A percentile compares a stretch with the other conserved stretches of the same genome.
phyloP scores from a whole-genome alignment of 495 filamentous ascomycete genomes.

The Thozetella sp. region DNA sequence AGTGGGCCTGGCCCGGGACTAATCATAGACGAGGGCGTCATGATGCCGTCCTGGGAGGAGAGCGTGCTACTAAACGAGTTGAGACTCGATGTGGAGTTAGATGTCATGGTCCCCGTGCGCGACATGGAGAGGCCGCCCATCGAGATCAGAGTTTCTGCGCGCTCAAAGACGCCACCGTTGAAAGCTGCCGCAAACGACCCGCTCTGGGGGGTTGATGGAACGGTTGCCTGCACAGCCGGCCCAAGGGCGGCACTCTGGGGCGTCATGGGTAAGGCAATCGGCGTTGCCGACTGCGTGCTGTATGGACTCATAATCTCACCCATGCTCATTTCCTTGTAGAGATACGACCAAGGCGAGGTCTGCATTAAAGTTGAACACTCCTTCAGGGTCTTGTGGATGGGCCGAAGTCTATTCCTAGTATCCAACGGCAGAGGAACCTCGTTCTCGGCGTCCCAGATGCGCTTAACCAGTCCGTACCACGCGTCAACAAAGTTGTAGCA shows the following conservation, averaged over 20 bases:
- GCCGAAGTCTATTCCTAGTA: slow-evolving; percentile 69
- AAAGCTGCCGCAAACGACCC: slow-evolving; percentile 67
- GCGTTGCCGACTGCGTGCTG: slow-evolving; percentile 26
- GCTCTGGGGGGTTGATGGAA: slow-evolving; percentile 77
- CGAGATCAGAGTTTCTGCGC: slow-evolving; percentile 70
- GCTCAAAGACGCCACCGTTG: slow-evolving; percentile 71
- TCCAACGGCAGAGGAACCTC: slow-evolving; percentile 65
- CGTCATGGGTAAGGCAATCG: slow-evolving; percentile 52
- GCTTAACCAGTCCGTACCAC: slow-evolving; percentile 72
- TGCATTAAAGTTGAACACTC: slow-evolving; percentile 75
- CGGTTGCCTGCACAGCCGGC: slow-evolving; percentile 85
- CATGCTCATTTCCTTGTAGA: slow-evolving; percentile 18
- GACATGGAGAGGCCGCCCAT: slow-evolving; percentile 50
- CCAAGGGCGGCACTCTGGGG: slow-evolving; percentile 86
- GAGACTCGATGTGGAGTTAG: slow-evolving; percentile 35
- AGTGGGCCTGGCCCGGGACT: slow-evolving; percentile 30
- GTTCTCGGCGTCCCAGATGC: slow-evolving; percentile 66
- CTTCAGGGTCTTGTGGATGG: slow-evolving; percentile 74
- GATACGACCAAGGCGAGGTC: slow-evolving; percentile 73
- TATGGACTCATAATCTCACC: slow-evolving; percentile 28
- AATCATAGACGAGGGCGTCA: slow-evolving; percentile 33
- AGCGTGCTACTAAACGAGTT: slow-evolving; percentile 38
- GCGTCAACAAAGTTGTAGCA: slow-evolving; percentile 77
- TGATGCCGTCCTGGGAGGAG: slow-evolving; percentile 28
- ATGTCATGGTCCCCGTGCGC: slow-evolving; percentile 45